A percentile compares a stretch with the other conserved stretches of the same genome.
phyloP scores from a whole-genome alignment of 306 rosid species.

The Morella rubra region DNA sequence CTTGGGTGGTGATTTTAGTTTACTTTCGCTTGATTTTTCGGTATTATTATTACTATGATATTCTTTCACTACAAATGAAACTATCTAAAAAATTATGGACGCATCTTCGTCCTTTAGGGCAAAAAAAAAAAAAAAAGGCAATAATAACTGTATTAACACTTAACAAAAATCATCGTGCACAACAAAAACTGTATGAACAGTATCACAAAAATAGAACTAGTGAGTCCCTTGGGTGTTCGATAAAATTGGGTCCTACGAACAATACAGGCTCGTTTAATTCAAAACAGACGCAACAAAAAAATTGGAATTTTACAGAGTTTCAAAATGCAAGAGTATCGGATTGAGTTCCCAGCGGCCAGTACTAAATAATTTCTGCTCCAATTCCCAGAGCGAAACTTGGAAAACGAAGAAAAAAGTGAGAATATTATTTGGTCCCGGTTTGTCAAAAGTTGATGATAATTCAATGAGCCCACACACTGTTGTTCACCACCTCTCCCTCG shows the following conservation, averaged over 20 bases:
- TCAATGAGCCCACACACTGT: constrained; percentile 27
- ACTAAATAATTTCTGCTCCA: constrained; percentile 41
- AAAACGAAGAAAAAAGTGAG: constrained; percentile 27
- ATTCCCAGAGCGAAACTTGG: constrained; percentile 36
- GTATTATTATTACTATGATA: too few species aligned
- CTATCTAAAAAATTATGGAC: too few species aligned
- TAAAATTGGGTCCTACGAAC: constrained; percentile 36
- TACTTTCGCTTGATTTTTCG: too few species aligned
- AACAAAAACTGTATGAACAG: constrained; percentile 27
- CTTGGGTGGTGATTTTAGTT: too few species aligned
- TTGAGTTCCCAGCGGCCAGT: constrained; percentile 30
- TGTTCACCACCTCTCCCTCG: constrained; percentile 59
- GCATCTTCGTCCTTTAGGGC: too few species aligned
- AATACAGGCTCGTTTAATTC: constrained; percentile 42
- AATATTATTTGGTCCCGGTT: constrained; percentile 44
- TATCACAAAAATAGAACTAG: constrained; percentile 31
- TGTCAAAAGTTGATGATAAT: constrained; percentile 36
- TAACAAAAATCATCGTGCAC: not conserved
- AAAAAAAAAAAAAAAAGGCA: too few species aligned
- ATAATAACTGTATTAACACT: not conserved
- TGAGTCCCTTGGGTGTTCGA: constrained; percentile 32
- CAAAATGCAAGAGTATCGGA: constrained; percentile 30
- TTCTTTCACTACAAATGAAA: too few species aligned
- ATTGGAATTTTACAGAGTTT: constrained; percentile 41
- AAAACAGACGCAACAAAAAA: constrained; percentile 10